A percentile compares a stretch with the other conserved stretches of the same genome.
phyloP scores from a whole-genome alignment of 176 grass and related monocot genomes.

The Triticum dicoccoides region DNA sequence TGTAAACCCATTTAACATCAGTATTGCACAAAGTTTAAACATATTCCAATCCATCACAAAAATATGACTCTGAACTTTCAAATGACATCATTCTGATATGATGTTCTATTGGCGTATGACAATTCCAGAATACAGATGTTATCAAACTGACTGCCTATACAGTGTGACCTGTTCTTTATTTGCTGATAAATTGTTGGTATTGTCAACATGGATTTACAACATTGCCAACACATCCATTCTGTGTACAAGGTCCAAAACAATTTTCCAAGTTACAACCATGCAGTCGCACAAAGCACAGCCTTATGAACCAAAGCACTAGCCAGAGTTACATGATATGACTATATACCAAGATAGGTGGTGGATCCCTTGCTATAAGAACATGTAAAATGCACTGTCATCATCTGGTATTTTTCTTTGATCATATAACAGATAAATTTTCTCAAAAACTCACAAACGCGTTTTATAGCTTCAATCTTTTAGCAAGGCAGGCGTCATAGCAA shows the following conservation, averaged over 20 bases:
- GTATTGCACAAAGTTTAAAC: background rate
- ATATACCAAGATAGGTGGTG: too few species aligned
- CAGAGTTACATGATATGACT: background rate
- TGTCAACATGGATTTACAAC: background rate
- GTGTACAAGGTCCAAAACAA: background rate
- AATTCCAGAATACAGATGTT: background rate
- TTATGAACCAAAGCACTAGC: background rate
- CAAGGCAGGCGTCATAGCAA: background rate
- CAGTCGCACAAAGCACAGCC: background rate
- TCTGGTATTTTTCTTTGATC: background rate
- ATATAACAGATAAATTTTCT: background rate
- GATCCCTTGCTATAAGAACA: too few species aligned
- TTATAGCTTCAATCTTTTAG: background rate
- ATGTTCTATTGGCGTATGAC: background rate
- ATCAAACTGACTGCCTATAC: conserved; percentile 10
- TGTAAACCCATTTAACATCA: conserved; percentile 5
- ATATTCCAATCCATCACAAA: conserved; percentile 9
- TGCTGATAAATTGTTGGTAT: background rate
- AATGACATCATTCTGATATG: background rate
- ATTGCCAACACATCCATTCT: background rate
- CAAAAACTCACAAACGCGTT: background rate
- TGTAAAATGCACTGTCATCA: too few species aligned
- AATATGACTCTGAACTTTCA: conserved; percentile 1
- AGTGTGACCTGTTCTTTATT: background rate
- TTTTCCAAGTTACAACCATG: background rate